These are phyloP conservation scores for Maudiozyma turicensis DNA, from an alignment of 805 yeast species.

Conservation along the genomic window DNA sequence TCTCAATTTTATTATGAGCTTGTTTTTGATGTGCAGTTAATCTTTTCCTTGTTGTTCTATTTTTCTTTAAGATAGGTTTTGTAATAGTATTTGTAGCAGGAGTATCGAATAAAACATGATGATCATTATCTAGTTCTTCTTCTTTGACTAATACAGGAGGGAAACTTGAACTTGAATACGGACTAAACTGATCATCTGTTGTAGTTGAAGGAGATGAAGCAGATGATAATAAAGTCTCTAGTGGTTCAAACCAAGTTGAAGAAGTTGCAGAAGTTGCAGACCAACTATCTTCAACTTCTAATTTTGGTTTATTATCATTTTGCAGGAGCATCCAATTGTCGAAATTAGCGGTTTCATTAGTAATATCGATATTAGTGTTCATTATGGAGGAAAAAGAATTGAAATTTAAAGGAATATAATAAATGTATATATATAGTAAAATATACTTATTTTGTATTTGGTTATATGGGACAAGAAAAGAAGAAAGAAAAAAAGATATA, in stretches of 20 bases:
- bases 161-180: background rate
- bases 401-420: too few species aligned
- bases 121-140: background rate
- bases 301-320: background rate
- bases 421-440: too few species aligned
- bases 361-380: background rate
- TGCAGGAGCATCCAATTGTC: constrained; percentile 13
- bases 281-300: background rate
- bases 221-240: constrained; percentile 20
- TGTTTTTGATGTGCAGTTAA: constrained; percentile 51
- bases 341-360: background rate
- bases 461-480: background rate
- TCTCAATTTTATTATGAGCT: constrained; percentile 65
- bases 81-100: background rate
- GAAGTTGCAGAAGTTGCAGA: background rate
- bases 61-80: background rate
- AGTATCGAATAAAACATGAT: background rate
- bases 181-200: background rate
- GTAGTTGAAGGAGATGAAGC: constrained; percentile 14
- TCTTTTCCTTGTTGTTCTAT: constrained; percentile 42
- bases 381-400: background rate
- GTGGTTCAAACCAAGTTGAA: constrained; percentile 20
- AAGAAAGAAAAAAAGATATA: background rate
- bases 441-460: background rate
- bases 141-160: background rate